A percentile compares a stretch with the other conserved stretches of the same genome.
phyloP scores from a whole-genome alignment of 768 basidiomycete genomes.

The Tremella yokohamensis region DNA sequence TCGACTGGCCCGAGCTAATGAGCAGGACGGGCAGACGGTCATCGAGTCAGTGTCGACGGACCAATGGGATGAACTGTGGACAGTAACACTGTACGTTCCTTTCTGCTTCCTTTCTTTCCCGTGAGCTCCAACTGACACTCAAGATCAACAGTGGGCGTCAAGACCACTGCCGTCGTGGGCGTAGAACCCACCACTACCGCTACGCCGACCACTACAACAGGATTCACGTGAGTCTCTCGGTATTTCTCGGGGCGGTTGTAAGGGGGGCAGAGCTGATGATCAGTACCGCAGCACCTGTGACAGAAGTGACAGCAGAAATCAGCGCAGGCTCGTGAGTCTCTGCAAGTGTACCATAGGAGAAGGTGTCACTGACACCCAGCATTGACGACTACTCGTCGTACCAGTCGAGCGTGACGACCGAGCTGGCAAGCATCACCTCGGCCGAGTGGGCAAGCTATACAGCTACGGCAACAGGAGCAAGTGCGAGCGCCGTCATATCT shows the following conservation, averaged over 20 bases:
- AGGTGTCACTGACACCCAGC: neutral
- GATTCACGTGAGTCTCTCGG: constrained; percentile 3
- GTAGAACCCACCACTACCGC: neutral
- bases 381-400: constrained; percentile 5
- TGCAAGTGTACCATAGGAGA: neutral
- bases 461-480: constrained; percentile 9
- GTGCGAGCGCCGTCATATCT: neutral
- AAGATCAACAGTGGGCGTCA: neutral
- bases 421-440: neutral
- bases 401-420: constrained; percentile 8
- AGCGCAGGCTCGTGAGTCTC: too few relatives aligned
- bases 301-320: too few relatives aligned
- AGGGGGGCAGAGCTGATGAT: neutral
- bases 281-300: too few relatives aligned
- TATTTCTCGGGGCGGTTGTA: neutral
- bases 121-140: neutral
- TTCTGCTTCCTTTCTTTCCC: neutral
- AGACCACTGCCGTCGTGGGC: neutral
- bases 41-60: constrained; percentile 6
- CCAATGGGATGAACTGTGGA: constrained; percentile 8
- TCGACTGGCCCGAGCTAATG: neutral
- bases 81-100: constrained; percentile 4
- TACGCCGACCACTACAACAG: neutral
- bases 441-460: constrained; percentile 9
- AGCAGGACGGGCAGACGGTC: constrained; percentile 8